Evolutionary conservation across 352 stramenopile species (phyloP), one percentile per base, ranked within the genome.

Genomic region (Globisporangium splendens): DNA sequence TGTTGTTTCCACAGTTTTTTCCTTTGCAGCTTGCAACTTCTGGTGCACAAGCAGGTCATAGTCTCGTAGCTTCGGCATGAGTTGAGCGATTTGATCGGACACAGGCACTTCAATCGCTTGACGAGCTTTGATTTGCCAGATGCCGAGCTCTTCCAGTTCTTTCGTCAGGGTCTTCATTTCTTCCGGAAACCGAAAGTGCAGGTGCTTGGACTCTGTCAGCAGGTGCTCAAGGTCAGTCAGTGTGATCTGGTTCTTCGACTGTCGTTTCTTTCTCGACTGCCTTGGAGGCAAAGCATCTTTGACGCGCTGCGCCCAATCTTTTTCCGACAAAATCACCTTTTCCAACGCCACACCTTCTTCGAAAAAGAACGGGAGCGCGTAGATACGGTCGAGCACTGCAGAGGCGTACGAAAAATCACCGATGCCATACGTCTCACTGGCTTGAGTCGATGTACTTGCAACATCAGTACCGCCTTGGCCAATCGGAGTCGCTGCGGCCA

Each of bases 241-340:
- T 11, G 75, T 88, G 17, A 91, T 89, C 1, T 63, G 50, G 15
- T 89, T 62, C 50, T 88, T 91, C 2, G 70, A 62, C 55, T 88
- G 65, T 7, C 85, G 79, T 24, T 90, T 93, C 48, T 94, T 94
- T 8, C 85, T 68, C 8, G 85, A 94, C 51, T 93, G 85, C 2
- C 85, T 76, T 22, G 83, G 82, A 18, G 85, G 85, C 14, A 94
- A 75, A 11, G 82, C 83, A 24, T 90, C 79, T 18, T 73, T 75
- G 46, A 95, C 86, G 22, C 82, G 72, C 31, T 85, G 66, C 17
- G 81, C 63, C 86, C 86, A 96, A 4, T 69, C 56, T 39, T 79
- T 86, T 31, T 93, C 83, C 22, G 54, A 46, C 38, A 81, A 62
- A 46, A 96, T 66, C 20, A 89, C 73, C 11, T 57, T 69, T 12